A percentile compares a stretch with the other conserved stretches of the same genome.
Evolutionary conservation across 371 early-diverging fungal species (phyloP).

Genomic region (Mortierella polycephala): DNA sequence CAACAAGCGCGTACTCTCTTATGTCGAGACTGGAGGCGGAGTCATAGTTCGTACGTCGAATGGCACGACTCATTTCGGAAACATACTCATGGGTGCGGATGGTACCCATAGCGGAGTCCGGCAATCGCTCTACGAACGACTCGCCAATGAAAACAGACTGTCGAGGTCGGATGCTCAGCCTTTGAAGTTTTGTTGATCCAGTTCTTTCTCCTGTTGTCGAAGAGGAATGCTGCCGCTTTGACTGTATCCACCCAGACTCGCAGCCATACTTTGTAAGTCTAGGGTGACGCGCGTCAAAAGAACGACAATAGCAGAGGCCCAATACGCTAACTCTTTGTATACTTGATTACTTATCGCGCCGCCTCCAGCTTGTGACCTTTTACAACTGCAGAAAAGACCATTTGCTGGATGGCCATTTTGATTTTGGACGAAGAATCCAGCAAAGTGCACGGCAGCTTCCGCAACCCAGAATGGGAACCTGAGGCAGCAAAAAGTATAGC

Average conservation of each 20-base stretch:
- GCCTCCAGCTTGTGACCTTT: background rate
- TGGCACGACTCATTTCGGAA: conserved; percentile 4
- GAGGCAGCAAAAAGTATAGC: conserved; percentile 15
- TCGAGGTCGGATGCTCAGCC: conserved; percentile 2
- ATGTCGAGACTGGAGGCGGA: conserved; percentile 2
- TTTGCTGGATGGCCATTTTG: conserved; percentile 3
- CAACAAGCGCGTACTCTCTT: conserved; percentile 9
- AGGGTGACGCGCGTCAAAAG: background rate
- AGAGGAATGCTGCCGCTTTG: too few species aligned
- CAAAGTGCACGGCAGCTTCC: conserved; percentile 5
- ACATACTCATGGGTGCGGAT: conserved; percentile 33
- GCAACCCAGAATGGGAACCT: conserved; percentile 9
- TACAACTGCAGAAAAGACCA: background rate
- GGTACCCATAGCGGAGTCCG: conserved; percentile 29
- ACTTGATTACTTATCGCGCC: too few species aligned
- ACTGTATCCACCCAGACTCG: conserved; percentile 13
- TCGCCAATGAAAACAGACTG: background rate
- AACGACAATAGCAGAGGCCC: background rate
- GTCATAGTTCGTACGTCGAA: conserved; percentile 15
- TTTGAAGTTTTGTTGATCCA: conserved; percentile 7
- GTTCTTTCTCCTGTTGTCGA: background rate
- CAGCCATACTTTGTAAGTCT: conserved; percentile 14
- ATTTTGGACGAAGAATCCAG: background rate
- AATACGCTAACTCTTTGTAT: background rate
- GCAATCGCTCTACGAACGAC: conserved; percentile 12